These are phyloP conservation scores for Dendrothele bispora DNA, from an alignment of 768 basidiomycete genomes.

Conservation along the genomic window DNA sequence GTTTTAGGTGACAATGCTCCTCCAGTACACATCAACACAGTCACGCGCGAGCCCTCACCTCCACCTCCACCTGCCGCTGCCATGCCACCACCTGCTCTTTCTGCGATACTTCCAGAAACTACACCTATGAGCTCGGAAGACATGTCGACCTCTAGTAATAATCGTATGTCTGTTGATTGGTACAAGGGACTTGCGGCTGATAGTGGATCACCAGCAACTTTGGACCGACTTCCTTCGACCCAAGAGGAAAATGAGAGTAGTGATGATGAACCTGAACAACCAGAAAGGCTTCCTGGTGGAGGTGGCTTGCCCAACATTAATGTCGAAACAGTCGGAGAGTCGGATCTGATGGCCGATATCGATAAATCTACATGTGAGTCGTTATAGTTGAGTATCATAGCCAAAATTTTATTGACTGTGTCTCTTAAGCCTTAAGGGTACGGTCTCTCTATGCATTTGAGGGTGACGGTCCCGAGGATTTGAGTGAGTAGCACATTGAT, in stretches of 20 bases:
- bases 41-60: slow-evolving; percentile 43
- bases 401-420: slow-evolving; percentile 4
- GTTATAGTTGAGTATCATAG: neutral
- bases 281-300: too few relatives aligned
- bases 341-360: slow-evolving; percentile 69
- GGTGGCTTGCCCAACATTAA: slow-evolving; percentile 58
- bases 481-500: slow-evolving; percentile 53
- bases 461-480: slow-evolving; percentile 85
- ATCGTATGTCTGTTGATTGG: slow-evolving; percentile 89
- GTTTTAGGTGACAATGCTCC: slow-evolving; percentile 77
- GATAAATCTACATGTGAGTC: slow-evolving; percentile 61
- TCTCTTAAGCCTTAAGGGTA: slow-evolving; percentile 61
- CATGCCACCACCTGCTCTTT: slow-evolving; percentile 14
- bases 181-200: slow-evolving; percentile 85
- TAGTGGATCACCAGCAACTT: slow-evolving; percentile 32
- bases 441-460: slow-evolving; percentile 84
- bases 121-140: slow-evolving; percentile 31
- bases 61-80: slow-evolving; percentile 28
- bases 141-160: too few relatives aligned
- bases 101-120: slow-evolving; percentile 28
- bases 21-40: slow-evolving; percentile 64
- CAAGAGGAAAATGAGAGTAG: slow-evolving; percentile 64
- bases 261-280: slow-evolving; percentile 27
- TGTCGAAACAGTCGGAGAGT: slow-evolving; percentile 43
- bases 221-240: slow-evolving; percentile 50